A percentile compares a stretch with the other conserved stretches of the same genome.
Evolutionary conservation across 2,329 filamentous ascomycete species (phyloP).

Genomic region (Fusarium sp.): DNA sequence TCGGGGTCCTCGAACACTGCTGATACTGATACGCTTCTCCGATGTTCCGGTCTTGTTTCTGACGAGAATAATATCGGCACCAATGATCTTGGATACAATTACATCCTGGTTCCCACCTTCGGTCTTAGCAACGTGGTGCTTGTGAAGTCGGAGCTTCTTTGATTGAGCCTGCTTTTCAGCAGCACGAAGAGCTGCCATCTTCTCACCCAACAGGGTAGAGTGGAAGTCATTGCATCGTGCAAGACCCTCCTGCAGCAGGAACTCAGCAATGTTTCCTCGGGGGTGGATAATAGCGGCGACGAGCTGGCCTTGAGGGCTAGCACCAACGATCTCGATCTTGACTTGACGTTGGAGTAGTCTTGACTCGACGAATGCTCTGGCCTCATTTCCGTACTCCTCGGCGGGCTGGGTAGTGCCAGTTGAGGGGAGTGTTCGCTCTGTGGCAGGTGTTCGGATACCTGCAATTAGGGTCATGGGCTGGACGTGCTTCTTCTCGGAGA

Average conservation of each 20-base stretch:
- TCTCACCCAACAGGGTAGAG: conserved; percentile 87
- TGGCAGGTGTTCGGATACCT: conserved; percentile 89
- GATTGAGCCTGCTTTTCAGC: conserved; percentile 89
- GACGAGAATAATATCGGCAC: conserved; percentile 88
- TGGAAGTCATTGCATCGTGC: conserved; percentile 96
- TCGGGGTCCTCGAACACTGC: conserved; percentile 94
- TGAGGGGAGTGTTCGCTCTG: conserved; percentile 82
- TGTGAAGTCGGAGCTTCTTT: conserved; percentile 82
- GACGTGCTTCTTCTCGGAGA: conserved; percentile 85
- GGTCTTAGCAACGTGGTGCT: conserved; percentile 79
- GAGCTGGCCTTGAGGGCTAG: conserved; percentile 91
- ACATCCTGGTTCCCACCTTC: conserved; percentile 78
- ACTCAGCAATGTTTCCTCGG: conserved; percentile 90
- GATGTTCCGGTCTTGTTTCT: conserved; percentile 81
- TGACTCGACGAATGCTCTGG: conserved; percentile 86
- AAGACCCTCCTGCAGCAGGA: conserved; percentile 87
- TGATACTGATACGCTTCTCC: conserved; percentile 92
- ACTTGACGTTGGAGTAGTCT: conserved; percentile 88
- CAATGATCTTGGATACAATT: conserved; percentile 84
- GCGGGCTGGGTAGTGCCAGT: conserved; percentile 84
- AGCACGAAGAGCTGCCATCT: conserved; percentile 86
- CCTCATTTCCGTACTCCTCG: conserved; percentile 91
- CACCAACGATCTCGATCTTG: conserved; percentile 83
- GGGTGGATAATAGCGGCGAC: conserved; percentile 89
- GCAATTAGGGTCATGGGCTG: conserved; percentile 91